Evolutionary conservation across 2,329 filamentous ascomycete genomes (phyloP), one percentile per base, ranked within the genome.

Genomic region (Diaporthe batatas): DNA sequence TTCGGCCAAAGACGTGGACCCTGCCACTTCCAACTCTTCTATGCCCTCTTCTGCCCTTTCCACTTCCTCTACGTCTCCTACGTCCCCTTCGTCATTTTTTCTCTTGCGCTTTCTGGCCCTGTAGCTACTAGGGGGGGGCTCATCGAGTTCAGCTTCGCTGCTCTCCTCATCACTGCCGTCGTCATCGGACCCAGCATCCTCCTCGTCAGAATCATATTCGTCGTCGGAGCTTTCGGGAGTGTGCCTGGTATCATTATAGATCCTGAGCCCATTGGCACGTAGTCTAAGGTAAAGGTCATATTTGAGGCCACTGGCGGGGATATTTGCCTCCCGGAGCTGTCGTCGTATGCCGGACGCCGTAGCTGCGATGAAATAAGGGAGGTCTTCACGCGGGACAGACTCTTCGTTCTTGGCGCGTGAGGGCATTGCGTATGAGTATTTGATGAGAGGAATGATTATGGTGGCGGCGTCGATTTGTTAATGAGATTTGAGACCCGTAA

Each of bases 251-350:
- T 65, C 59, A 16, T 65, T 65, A 14, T 65, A 65, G 32, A 51
- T 49, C 21, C 32, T 51, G 5, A 51, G 62, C 11, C 62, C 62
- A 18, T 51, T 65, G 44, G 44, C 7, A 25, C 29, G 12, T 16
- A 65, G 44, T 21, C 44, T 44, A 18, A 36, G 62, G 62, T 65
- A 65, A 11, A 67, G 62, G 0, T 67, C 62, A 23, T 67, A 67
- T 21, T 53, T 67, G 32, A 67, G 47, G 32, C 62, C 47, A 12
- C 32, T 21, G 4, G 32, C 8, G 18, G 42, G 42, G 3, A 67
- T 25, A 3, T 36, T 10, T 25, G 62, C 62, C 4, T 53, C 62
- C n/a, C 62, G 44, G n/a, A 53, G 62, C 47, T 67, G 62, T 51
- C 5, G 7, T 39, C 32, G 62, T 25, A 67, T 6, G 14, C 47